Evolutionary conservation across 805 yeast genomes (phyloP), one percentile per base, ranked within the genome.

Genomic region (Wickerhamomyces hampshirensis): DNA sequence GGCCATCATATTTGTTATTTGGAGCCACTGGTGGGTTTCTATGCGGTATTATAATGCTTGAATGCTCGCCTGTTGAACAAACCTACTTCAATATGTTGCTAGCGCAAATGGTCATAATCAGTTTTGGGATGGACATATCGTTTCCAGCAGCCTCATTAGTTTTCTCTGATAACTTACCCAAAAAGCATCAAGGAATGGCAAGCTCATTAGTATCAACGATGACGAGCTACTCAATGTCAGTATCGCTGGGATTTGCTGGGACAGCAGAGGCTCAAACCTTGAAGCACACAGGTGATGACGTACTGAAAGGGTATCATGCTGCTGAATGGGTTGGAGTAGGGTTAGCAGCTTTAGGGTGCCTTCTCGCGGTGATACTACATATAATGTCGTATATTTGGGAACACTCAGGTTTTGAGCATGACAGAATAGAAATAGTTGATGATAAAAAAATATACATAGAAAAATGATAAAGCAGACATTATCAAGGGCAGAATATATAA

Each of bases 41-140:
- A 42, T 61, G 65, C n/a, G 84, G 85, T 1, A 57, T 66, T 26
- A 51, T 73, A 0, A 62, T 80, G 60, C 58, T 76, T 14, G 69
- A 79, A 2, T 63, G 73, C 0, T 66, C 75, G 34, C 87, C 88
- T 0, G 69, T 71, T 1, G 47, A 71, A 35, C 84, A 82, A 52
- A 62, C 73, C 0, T 84, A 70, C 51, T 84, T 76, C 71, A 63
- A 69, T 6, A 67, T 76, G 50, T 56, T 73, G 3, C 68, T 84
- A 49, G 77, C 80, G 4, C 69, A 73, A 21, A 64, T 73, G 66
- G 46, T 77, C 13, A 58, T 83, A 5, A 59, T 75, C 5, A 71
- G 79, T 11, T 80, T 78, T 66, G 94, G 87, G 3, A 81, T 84
- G 88, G 91, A 84, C 54, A 62, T 79, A 55, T 76, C 84, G 18